Base-by-base conservation (phyloP, 805 yeast genomes). In the Cyberlindnera maritima region DNA sequence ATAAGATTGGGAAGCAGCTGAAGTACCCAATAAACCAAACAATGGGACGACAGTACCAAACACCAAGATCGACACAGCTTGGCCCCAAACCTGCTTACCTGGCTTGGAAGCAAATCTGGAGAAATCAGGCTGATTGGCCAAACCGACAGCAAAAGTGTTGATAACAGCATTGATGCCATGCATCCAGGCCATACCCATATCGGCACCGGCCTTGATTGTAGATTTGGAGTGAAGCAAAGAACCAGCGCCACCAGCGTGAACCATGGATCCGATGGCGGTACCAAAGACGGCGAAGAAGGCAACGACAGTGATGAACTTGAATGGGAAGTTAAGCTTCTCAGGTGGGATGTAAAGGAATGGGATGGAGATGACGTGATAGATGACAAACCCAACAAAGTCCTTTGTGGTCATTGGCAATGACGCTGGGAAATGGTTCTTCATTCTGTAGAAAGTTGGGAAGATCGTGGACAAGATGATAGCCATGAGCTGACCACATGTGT, bases 1-100 rank as follows among this genome's bases (percentile, higher is more conserved):
- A 48, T 68, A 72, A 6, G 66, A 55, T n/a, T 64, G 64, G 21
- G 63, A 50, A 23, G 73, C 62, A 3, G 78, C 74, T 29, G 75
- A 71, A 5, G 80, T 72, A 11, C 72, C 67, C 34, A 76, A 47
- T 23, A 74, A 54, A 11, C 80, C 80, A 57, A 75, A 66, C 21
- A 75, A 55, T 15, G 80, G 79, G 21, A 75, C 70, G 26, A 74
- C 57, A 2, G 63, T 64, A 9, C 77, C 77, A 17, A 67, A 58
- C 3, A 72, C 35, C 33, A 71, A 48, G 39, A 69, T 61, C 0
- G 76, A 60, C 15, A 67, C 41, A 13, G 64, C 55, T 39, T 66
- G 70, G 17, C 75, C 75, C 57, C 65, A 68, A 32, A 73, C 54
- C 42, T 67, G 66, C 43, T 64, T 63, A 50, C 69, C 69, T 14